phyloP scores from a whole-genome alignment of 768 basidiomycete species.

The Lentinula sp. region DNA sequence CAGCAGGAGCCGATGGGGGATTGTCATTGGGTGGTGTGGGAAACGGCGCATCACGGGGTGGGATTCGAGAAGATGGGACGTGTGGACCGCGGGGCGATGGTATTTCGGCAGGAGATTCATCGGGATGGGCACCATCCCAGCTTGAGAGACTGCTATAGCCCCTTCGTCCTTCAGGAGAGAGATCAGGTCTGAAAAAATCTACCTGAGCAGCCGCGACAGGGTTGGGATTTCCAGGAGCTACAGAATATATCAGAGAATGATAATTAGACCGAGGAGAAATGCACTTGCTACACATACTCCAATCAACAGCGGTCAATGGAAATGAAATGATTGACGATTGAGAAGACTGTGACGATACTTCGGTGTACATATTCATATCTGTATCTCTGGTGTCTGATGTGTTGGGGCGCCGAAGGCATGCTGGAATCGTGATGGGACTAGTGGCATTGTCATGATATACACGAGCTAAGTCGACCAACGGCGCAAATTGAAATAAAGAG shows the following conservation, averaged over 20 bases:
- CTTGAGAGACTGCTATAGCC: not conserved
- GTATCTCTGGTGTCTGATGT: not conserved
- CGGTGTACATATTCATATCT: not conserved
- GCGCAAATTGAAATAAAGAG: not conserved
- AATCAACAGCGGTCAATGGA: not conserved
- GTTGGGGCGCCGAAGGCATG: not conserved
- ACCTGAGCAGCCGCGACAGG: not conserved
- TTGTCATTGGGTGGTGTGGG: not conserved
- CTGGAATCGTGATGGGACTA: not conserved
- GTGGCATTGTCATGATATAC: not conserved
- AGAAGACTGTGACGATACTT: not conserved
- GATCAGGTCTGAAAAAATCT: not conserved
- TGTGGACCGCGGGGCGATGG: not conserved
- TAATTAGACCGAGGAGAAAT: not conserved
- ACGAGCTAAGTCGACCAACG: not conserved
- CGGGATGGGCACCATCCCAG: not conserved
- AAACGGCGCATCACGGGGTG: not conserved
- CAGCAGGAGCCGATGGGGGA: not conserved
- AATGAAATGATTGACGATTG: not conserved
- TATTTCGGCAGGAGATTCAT: not conserved
- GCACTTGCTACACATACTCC: not conserved
- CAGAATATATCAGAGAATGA: too few relatives aligned
- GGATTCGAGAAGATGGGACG: constrained; percentile 2
- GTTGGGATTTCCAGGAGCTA: not conserved
- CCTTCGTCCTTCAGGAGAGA: not conserved